These are phyloP conservation scores for Apiotrichum laibachii DNA, from an alignment of 1,284 basidiomycete genomes.

Conservation along the genomic window DNA sequence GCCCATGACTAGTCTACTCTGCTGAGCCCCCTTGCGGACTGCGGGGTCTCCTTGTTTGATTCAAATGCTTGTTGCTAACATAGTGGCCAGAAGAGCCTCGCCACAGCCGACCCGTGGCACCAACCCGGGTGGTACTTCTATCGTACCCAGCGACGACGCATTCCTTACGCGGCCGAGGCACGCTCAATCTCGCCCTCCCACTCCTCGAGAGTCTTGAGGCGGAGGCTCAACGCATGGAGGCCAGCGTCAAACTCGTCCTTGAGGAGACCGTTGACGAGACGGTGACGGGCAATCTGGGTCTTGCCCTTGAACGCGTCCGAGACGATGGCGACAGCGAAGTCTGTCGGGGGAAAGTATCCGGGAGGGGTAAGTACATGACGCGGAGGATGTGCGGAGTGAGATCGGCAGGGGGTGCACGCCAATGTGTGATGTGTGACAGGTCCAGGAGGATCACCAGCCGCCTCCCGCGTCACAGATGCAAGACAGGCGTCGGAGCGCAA, in stretches of 20 bases:
- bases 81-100: too few species aligned
- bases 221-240: constrained; percentile 50
- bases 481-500: too few species aligned
- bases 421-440: not conserved
- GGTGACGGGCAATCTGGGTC: constrained; percentile 48
- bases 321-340: constrained; percentile 51
- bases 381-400: not conserved
- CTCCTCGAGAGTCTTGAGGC: constrained; percentile 50
- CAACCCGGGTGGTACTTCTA: too few species aligned
- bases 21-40: too few species aligned
- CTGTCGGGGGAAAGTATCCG: constrained; percentile 21
- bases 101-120: too few species aligned
- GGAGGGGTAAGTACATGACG: not conserved
- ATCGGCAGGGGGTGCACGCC: not conserved
- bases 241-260: constrained; percentile 52
- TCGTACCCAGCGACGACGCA: too few species aligned
- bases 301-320: constrained; percentile 44
- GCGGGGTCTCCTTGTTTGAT: too few species aligned
- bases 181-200: constrained; percentile 39
- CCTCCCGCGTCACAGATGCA: too few species aligned
- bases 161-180: not conserved
- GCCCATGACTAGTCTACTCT: too few species aligned
- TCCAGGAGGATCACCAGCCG: too few species aligned
- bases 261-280: constrained; percentile 49
- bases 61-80: too few species aligned